Base-by-base conservation (phyloP, 108 stramenopile species). In the Fragilariopsis cylindrus region DNA sequence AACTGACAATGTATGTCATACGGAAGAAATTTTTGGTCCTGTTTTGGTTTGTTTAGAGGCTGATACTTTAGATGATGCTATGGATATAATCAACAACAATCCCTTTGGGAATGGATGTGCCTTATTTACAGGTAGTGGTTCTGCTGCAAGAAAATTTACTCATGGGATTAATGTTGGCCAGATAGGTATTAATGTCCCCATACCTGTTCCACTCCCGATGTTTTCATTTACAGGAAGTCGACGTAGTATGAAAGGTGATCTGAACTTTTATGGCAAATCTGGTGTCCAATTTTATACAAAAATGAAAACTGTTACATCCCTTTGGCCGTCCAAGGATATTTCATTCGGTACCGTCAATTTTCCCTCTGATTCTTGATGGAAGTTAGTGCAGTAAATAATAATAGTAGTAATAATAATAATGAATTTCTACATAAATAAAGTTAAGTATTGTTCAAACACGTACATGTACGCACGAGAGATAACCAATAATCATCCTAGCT, bases 21-120 rank as follows among this genome's bases (percentile, higher is more conserved):
- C 81, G 4, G 90, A 95, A 72, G 98, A 99, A 85, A 94, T 99
- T 50, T 99, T 99, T 84, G 98, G 92, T 16, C 98, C 98, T 30
- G 98, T 99, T 8, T 76, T 99, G 53, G 81, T 78, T 54, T 78
- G 87, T 72, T 44, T 94, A 40, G 56, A 76, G 16, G 94, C 81
- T 16, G 89, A 93, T 39, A 89, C 92, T 15, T 75, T 98, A 50
- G 96, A 97, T 11, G 97, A 97, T 48, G 97, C 98, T 40, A 92
- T 99, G 48, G 62, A 48, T 48, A 57, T 98, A 55, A 87, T 89
- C 71, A 97, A 98, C 70, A 52, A 56, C 15, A 97, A 96, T 83
- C 88, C 83, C 0, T 98, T 95, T 73, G 97, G 97, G 40, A 98
- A 98, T 80, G 97, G 94, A 52, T 83, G 87, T 62, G 87, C 87